Percentiles rank a stretch among this genome's conserved stretches.
Evolutionary conservation across 2,329 filamentous ascomycete genomes (phyloP).

Genomic region (Paracorniculantispora psalliotae): DNA sequence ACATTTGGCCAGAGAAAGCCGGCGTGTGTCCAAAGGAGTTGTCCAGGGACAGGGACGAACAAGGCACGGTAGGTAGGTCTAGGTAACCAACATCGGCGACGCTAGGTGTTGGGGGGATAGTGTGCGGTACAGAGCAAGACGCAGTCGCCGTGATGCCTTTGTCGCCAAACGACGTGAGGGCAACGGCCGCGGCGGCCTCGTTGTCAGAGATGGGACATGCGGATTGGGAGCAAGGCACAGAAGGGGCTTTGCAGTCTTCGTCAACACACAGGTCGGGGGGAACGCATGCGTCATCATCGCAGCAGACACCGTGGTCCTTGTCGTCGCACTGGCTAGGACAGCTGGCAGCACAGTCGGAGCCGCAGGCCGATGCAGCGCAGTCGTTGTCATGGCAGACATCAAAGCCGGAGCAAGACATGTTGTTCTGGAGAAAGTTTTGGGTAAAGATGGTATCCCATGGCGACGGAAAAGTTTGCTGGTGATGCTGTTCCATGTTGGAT

Average conservation of each 20-base stretch:
- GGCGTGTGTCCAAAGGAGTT: slow-evolving; percentile 5
- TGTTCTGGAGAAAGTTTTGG: slow-evolving; percentile 5
- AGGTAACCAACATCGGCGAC: slow-evolving; percentile 11
- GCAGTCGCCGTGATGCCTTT: slow-evolving; percentile 15
- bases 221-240: slow-evolving; percentile 29
- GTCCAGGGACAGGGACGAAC: slow-evolving; percentile 20
- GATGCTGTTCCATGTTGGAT: background rate
- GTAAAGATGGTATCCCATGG: slow-evolving; percentile 13
- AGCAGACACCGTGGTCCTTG: slow-evolving; percentile 28
- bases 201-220: slow-evolving; percentile 19
- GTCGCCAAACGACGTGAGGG: slow-evolving; percentile 28
- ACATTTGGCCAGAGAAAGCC: slow-evolving; percentile 13
- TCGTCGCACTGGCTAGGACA: slow-evolving; percentile 33
- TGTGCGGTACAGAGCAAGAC: slow-evolving; percentile 14
- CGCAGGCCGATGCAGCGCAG: slow-evolving; percentile 28
- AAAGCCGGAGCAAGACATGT: slow-evolving; percentile 1
- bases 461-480: slow-evolving; percentile 6
- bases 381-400: slow-evolving; percentile 20
- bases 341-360: slow-evolving; percentile 30
- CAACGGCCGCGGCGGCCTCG: slow-evolving; percentile 23
- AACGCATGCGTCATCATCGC: slow-evolving; percentile 30
- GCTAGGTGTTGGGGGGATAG: slow-evolving; percentile 11
- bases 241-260: slow-evolving; percentile 33
- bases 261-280: slow-evolving; percentile 35
- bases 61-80: slow-evolving; percentile 17